phyloP scores from a whole-genome alignment of 1,284 basidiomycete species.

The Xerocomus nothofagi region DNA sequence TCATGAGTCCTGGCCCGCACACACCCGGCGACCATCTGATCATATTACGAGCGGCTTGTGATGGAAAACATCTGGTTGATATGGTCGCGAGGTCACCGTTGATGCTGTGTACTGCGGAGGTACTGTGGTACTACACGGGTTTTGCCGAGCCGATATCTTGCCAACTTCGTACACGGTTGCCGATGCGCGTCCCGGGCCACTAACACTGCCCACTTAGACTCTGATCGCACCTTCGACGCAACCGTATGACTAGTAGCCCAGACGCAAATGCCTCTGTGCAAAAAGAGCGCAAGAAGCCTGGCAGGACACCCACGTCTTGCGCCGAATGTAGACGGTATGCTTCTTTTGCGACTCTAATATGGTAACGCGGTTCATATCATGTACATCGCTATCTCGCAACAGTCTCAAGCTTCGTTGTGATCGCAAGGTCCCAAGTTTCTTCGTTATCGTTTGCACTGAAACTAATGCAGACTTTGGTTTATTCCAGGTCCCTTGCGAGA shows the following conservation, averaged over 20 bases:
- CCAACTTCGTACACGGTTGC: no score
- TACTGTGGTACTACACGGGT: no score
- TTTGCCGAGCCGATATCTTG: no score
- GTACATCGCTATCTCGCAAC: not conserved
- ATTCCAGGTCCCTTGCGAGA: slow-evolving; percentile 67
- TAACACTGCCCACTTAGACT: no score
- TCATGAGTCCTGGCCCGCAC: no score
- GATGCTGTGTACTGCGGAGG: no score
- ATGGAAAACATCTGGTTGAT: no score
- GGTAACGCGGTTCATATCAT: not conserved
- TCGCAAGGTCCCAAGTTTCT: slow-evolving; percentile 49
- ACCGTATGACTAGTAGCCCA: slow-evolving; percentile 7
- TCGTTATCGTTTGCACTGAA: not conserved
- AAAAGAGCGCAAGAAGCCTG: slow-evolving; percentile 43
- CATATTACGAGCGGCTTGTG: no score
- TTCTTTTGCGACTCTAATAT: no score
- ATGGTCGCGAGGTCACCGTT: no score
- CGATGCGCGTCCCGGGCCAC: no score
- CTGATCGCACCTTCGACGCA: not conserved
- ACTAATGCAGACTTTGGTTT: not conserved
- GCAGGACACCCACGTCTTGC: slow-evolving; percentile 62
- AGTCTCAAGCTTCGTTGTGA: slow-evolving; percentile 74
- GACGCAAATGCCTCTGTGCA: slow-evolving; percentile 14
- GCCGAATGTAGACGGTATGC: slow-evolving; percentile 64
- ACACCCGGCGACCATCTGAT: no score